A percentile compares a stretch with the other conserved stretches of the same genome.
phyloP scores from a whole-genome alignment of 2,329 filamentous ascomycete species.

The Aspergillus fischeri region DNA sequence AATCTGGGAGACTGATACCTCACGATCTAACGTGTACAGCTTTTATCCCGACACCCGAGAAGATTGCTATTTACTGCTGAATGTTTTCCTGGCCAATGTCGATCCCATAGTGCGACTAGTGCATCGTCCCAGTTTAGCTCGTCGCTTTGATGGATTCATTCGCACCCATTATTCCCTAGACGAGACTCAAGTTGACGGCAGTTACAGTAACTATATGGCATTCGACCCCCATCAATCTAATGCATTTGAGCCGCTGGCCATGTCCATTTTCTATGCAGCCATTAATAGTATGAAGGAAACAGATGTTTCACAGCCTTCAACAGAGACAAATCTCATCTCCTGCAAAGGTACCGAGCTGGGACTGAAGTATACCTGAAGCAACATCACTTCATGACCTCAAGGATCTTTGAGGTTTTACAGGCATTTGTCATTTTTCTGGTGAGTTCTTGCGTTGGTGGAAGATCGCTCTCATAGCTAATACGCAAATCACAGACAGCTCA shows the following conservation, averaged over 20 bases:
- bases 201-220: background rate
- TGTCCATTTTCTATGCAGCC: background rate
- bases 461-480: no score
- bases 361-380: no score
- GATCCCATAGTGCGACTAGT: background rate
- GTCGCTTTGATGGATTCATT: background rate
- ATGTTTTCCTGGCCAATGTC: background rate
- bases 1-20: background rate
- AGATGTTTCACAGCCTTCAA: background rate
- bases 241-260: background rate
- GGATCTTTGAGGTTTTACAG: no score
- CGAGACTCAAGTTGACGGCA: background rate
- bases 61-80: background rate
- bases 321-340: background rate
- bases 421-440: no score
- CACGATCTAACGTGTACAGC: background rate
- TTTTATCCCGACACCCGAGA: background rate
- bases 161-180: background rate
- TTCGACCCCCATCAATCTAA: background rate
- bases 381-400: no score
- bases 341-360: no score
- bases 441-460: no score
- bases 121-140: background rate
- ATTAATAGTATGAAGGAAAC: background rate
- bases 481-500: no score